Evolutionary conservation across 208 protist genomes (phyloP), one percentile per base, ranked within the genome.

Genomic region (Novymonas esmeraldas): DNA sequence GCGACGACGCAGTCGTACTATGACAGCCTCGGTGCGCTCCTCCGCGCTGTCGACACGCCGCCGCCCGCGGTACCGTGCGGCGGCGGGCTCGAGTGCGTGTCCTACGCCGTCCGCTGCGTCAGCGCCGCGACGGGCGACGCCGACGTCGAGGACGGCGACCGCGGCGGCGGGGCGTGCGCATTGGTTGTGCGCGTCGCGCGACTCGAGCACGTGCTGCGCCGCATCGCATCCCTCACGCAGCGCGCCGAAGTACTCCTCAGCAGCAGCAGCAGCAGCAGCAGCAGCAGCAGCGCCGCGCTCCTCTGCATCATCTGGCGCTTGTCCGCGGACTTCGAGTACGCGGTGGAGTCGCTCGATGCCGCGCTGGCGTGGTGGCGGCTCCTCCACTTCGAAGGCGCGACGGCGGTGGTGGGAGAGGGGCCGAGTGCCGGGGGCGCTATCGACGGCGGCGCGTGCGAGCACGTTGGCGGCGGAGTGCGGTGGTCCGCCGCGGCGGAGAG

Each of bases 161-260:
- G 11, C 3, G 54, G 34, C 29, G 36, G 42, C 18, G 39, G 3
- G 14, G 18, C 46, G 22, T 54, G 58, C 46, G 61, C 41, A 0
- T 44, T 70, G 57, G 20, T 64, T 11, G 42, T 29, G 28, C 66
- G 72, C 29, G 14, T 78, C 11, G 72, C 63, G 28, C 64, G 64
- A 14, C 34, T 44, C 1, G 72, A 65, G 6, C 56, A 50, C 14
- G 54, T 63, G 24, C 51, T 72, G 48, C 42, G 20, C 0, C 36
- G 38, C 2, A 24, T 55, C 5, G 42, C 62, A n/a, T 33, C 41
- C 14, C 52, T 44, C n/a, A 10, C 60, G 6, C n/a, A 38, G 31
- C 26, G 46, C 34, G 42, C 36, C 7, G 9, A 26, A 6, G 34
- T 38, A n/a, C 49, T 41, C 34, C 14, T 59, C 33, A n/a, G 54